Percentiles rank a stretch among this genome's conserved stretches.
Evolutionary conservation across 2,329 filamentous ascomycete species (phyloP).

Genomic region (Ceratocystis diversiconidia): DNA sequence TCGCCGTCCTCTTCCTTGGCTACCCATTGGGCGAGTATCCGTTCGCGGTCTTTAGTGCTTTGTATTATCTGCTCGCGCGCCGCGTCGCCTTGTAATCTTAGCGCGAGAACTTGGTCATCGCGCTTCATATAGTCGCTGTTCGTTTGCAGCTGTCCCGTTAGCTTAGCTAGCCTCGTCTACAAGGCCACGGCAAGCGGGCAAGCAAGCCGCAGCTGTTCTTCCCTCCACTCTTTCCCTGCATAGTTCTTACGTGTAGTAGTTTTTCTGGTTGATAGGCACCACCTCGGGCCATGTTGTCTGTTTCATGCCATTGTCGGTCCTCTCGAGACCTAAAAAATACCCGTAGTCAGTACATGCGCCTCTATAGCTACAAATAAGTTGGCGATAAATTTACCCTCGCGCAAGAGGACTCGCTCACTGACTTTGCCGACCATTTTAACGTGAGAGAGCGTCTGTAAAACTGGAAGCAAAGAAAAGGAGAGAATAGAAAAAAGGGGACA

Average conservation of each 20-base stretch:
- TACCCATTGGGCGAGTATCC: constrained; percentile 48
- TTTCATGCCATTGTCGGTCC: constrained; percentile 97
- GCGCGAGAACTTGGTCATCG: constrained; percentile 86
- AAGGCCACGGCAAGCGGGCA: neutral
- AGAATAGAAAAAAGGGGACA: neutral
- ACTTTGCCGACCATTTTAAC: constrained; percentile 47
- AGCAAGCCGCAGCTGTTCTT: neutral
- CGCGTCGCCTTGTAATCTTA: constrained; percentile 78
- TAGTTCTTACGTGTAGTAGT: constrained; percentile 76
- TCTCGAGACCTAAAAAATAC: constrained; percentile 57
- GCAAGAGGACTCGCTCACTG: constrained; percentile 48
- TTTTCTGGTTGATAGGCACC: constrained; percentile 94
- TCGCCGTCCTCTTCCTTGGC: constrained; percentile 34
- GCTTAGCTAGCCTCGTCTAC: constrained; percentile 16
- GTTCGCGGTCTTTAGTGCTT: constrained; percentile 74
- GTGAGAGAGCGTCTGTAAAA: constrained; percentile 4
- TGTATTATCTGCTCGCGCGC: constrained; percentile 71
- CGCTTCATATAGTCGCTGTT: constrained; percentile 89
- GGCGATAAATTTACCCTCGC: constrained; percentile 37
- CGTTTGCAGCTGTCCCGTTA: constrained; percentile 1
- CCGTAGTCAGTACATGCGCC: neutral
- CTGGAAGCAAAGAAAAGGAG: neutral
- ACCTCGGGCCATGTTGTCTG: constrained; percentile 88
- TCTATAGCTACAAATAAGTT: neutral
- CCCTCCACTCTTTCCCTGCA: neutral